These are phyloP conservation scores for Plantago ovata DNA, from an alignment of 257 asterid genomes.

Conservation along the genomic window DNA sequence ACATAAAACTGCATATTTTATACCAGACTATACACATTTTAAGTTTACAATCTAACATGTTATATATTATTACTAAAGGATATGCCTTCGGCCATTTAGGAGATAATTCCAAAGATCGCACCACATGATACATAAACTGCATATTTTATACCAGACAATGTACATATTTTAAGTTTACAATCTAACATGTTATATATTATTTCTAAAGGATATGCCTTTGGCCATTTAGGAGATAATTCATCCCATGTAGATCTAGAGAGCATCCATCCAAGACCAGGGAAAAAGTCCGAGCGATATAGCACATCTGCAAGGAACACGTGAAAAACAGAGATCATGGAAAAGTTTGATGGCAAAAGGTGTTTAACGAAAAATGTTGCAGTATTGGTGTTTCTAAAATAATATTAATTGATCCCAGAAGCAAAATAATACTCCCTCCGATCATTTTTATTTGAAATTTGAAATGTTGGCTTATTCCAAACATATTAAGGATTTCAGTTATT, in stretches of 20 bases:
- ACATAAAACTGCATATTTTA: background rate
- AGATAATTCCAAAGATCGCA: constrained; percentile 58
- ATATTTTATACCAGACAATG: background rate
- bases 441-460: no score
- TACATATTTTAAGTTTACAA: constrained; percentile 7
- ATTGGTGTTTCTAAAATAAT: constrained; percentile 4
- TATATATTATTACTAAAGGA: constrained; percentile 60
- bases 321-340: constrained; percentile 17
- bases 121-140: constrained; percentile 1
- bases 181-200: constrained; percentile 16
- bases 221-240: constrained; percentile 99
- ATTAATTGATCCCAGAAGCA: no score
- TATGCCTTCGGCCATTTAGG: constrained; percentile 99
- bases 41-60: no score
- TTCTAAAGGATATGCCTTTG: constrained; percentile 95
- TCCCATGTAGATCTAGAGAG: constrained; percentile 86
- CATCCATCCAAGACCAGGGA: constrained; percentile 99
- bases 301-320: constrained; percentile 56
- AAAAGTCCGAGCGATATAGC: constrained; percentile 94
- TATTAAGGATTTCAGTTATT: background rate
- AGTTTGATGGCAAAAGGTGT: background rate
- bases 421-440: no score
- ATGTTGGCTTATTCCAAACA: no score
- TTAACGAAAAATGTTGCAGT: constrained; percentile 2
- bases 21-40: background rate